Evolutionary conservation across 2,329 filamentous ascomycete species (phyloP), one percentile per base, ranked within the genome.

Genomic region (Diaporthe sp.): DNA sequence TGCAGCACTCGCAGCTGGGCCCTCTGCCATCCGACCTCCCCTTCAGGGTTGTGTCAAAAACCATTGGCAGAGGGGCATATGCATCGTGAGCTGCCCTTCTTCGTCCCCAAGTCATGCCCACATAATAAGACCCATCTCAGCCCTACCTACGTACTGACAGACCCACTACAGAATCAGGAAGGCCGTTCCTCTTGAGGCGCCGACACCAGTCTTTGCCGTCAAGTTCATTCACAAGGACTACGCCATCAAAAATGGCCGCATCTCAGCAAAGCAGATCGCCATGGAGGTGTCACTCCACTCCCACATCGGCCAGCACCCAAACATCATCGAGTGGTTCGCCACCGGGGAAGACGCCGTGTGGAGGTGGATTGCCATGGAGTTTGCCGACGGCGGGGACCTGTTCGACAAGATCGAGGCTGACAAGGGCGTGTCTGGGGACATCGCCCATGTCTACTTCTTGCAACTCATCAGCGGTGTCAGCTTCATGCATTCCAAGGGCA

Each of bases 371-470:
- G 96, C 96, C 53, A 98, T 99, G 95, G 97, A 99, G 85, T 93
- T 95, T 79, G 97, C 97, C 61, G 95, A 97, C 80, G 97, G 97
- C 57, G 97, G 97, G 15, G 97, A 99, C 83, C 89, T 99, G 10
- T 99, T 99, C 84, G 97, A 99, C 91, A 99, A 99, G 88, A 98
- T 99, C 80, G 97, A 99, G 86, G 96, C 97, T 25, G 97, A 99
- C 84, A 94, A 96, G 60, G 97, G 97, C 65, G 95, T 98, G n/a
- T 91, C 93, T 9, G 92, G 98, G 83, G 95, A 98, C 82, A 95
- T 99, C 82, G 96, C 97, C 47, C 97, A 99, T 83, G 92, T 98
- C 77, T 99, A 98, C 87, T 99, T 99, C 84, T 90, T 93, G 3
- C 97, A 99, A 85, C 90, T 99, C 77, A 90, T 98, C 80, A 92